phyloP scores from a whole-genome alignment of 208 protist species.

The Acanthamoeba sp. region DNA sequence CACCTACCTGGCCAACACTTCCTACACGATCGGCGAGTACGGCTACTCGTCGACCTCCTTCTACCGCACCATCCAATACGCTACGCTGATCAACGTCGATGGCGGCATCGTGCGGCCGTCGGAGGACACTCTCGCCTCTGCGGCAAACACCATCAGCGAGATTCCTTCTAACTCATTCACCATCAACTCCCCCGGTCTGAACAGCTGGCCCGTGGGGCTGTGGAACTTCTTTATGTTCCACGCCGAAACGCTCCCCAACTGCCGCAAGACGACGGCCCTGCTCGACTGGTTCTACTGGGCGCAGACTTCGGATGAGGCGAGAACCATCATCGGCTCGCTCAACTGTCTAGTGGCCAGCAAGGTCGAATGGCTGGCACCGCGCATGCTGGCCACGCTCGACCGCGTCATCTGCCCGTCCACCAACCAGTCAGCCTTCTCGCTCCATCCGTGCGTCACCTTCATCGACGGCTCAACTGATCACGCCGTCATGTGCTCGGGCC shows the following conservation, averaged over 20 bases:
- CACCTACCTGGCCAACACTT: too few relatives aligned
- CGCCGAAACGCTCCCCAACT: not conserved
- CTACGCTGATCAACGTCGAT: too few relatives aligned
- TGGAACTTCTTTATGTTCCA: conserved; percentile 10
- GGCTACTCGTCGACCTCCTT: too few relatives aligned
- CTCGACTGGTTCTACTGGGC: not conserved
- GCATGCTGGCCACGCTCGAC: not conserved
- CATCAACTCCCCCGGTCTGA: not conserved
- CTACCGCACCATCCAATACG: too few relatives aligned
- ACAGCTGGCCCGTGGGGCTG: not conserved
- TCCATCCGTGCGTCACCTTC: not conserved
- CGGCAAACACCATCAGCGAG: too few relatives aligned
- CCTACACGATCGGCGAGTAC: too few relatives aligned
- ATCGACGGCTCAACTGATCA: too few relatives aligned
- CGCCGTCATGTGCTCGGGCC: not conserved
- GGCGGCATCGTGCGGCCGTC: too few relatives aligned
- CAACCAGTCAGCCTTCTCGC: not conserved
- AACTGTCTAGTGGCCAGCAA: not conserved
- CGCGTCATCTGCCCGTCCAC: not conserved
- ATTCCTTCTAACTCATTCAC: too few relatives aligned
- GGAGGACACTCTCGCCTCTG: too few relatives aligned
- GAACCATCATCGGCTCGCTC: not conserved
- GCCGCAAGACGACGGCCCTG: not conserved
- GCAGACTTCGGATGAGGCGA: not conserved
- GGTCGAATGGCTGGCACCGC: not conserved